A percentile compares a stretch with the other conserved stretches of the same genome.
phyloP scores from a whole-genome alignment of 441 rosid species.

The Metrosideros polymorpha region DNA sequence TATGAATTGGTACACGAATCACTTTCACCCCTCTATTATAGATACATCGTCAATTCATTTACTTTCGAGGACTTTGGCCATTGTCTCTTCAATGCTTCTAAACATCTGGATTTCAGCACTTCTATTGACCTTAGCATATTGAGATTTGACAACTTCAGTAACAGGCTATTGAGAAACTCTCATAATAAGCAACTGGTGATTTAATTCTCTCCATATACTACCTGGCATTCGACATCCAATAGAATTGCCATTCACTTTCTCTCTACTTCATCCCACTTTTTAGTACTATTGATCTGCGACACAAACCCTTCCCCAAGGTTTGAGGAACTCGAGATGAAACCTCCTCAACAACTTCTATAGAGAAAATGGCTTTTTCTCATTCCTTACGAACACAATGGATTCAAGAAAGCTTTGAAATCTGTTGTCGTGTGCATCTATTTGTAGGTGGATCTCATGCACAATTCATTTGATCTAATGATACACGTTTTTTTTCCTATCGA shows the following conservation, averaged over 20 bases:
- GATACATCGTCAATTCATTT: background rate
- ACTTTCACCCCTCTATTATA: background rate
- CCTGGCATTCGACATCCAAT: background rate
- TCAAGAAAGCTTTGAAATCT: background rate
- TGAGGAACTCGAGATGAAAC: background rate
- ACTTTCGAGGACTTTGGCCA: too few relatives aligned
- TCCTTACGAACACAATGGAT: background rate
- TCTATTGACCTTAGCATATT: background rate
- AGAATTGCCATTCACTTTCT: background rate
- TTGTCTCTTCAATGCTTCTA: background rate
- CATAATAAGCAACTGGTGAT: background rate
- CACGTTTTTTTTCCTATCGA: too few relatives aligned
- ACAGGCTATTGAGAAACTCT: background rate
- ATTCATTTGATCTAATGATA: background rate
- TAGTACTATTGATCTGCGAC: rapidly evolving
- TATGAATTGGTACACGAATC: background rate
- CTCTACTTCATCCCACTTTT: background rate
- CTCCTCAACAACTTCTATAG: background rate
- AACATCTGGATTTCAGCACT: background rate
- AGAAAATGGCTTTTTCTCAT: background rate
- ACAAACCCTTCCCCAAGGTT: background rate
- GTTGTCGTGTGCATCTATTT: rapidly evolving
- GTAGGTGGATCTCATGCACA: background rate
- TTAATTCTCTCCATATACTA: background rate
- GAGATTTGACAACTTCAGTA: background rate